These are phyloP conservation scores for Beauveria australis DNA, from an alignment of 2,329 filamentous ascomycete species.

Conservation along the genomic window DNA sequence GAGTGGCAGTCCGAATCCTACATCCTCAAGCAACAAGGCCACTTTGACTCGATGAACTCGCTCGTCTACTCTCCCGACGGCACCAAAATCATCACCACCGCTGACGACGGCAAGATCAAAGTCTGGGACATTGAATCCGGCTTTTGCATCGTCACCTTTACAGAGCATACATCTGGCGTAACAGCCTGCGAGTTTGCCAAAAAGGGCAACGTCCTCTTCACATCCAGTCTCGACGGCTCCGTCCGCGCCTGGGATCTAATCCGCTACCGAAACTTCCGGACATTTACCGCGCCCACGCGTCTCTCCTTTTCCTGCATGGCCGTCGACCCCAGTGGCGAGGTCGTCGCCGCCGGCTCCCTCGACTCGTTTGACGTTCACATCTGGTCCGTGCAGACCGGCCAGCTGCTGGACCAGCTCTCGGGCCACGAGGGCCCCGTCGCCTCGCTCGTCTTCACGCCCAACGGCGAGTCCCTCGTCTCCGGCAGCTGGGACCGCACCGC, in stretches of 20 bases:
- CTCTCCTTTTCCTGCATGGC: slow-evolving; percentile 90
- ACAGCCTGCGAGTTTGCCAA: slow-evolving; percentile 93
- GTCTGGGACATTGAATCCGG: slow-evolving; percentile 96
- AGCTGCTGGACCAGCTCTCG: slow-evolving; percentile 80
- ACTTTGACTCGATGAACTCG: slow-evolving; percentile 92
- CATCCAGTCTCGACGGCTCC: slow-evolving; percentile 87
- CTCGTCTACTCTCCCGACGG: slow-evolving; percentile 91
- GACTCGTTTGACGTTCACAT: slow-evolving; percentile 97
- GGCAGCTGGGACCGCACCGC: slow-evolving; percentile 97
- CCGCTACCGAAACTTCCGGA: slow-evolving; percentile 92
- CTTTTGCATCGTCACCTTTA: slow-evolving; percentile 97
- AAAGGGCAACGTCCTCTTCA: slow-evolving; percentile 92
- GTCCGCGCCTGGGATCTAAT: slow-evolving; percentile 94
- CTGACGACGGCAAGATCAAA: slow-evolving; percentile 97
- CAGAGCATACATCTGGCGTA: slow-evolving; percentile 89
- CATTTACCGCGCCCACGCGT: slow-evolving; percentile 87
- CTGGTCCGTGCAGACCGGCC: slow-evolving; percentile 97
- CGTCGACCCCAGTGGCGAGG: slow-evolving; percentile 94
- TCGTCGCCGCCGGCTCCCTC: slow-evolving; percentile 87
- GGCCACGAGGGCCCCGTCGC: slow-evolving; percentile 94
- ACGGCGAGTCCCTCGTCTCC: slow-evolving; percentile 74
- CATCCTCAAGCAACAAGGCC: slow-evolving; percentile 94
- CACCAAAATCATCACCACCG: slow-evolving; percentile 83
- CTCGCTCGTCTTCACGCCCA: slow-evolving; percentile 77
- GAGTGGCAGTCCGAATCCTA: slow-evolving; percentile 99